A percentile compares a stretch with the other conserved stretches of the same genome.
Evolutionary conservation across 2,329 filamentous ascomycete species (phyloP).

Genomic region (Lecanoromycetidae sp.): DNA sequence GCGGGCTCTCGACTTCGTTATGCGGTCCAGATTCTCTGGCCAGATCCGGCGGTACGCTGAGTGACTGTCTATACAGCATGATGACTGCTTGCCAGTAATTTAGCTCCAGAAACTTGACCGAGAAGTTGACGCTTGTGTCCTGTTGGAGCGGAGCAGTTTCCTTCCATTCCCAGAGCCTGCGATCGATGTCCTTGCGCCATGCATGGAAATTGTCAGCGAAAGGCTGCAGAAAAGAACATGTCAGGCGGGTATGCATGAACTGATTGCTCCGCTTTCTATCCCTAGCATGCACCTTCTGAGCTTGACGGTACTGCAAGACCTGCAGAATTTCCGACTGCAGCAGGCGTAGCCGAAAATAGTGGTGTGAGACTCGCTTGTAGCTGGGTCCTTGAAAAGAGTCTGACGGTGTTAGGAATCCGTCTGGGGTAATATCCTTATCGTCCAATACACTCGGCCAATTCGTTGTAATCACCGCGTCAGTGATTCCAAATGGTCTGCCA

Average conservation of each 20-base stretch:
- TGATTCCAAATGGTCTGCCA: constrained; percentile 82
- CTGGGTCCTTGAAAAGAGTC: constrained; percentile 52
- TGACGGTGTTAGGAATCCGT: constrained; percentile 55
- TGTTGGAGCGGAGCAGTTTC: constrained; percentile 62
- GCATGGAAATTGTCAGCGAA: constrained; percentile 79
- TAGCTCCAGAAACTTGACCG: constrained; percentile 76
- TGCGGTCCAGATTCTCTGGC: constrained; percentile 59
- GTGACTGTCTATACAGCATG: constrained; percentile 84
- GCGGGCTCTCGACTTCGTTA: constrained; percentile 47
- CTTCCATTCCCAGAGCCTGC: constrained; percentile 75
- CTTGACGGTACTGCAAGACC: constrained; percentile 84
- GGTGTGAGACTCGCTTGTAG: constrained; percentile 82
- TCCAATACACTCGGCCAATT: constrained; percentile 84
- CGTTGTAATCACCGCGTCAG: constrained; percentile 92
- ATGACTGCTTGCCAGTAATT: constrained; percentile 98
- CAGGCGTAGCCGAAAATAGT: constrained; percentile 80
- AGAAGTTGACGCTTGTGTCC: constrained; percentile 80
- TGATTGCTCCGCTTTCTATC: constrained; percentile 54
- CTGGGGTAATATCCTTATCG: constrained; percentile 73
- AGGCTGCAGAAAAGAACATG: constrained; percentile 71
- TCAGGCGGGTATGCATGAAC: constrained; percentile 65
- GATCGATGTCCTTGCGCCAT: constrained; percentile 81
- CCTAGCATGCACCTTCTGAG: constrained; percentile 48
- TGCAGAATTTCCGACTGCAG: constrained; percentile 92
- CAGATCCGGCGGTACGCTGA: constrained; percentile 73